Evolutionary conservation across 345 rosid genomes (phyloP), one percentile per base, ranked within the genome.

Genomic region (Gossypium mustelinum): DNA sequence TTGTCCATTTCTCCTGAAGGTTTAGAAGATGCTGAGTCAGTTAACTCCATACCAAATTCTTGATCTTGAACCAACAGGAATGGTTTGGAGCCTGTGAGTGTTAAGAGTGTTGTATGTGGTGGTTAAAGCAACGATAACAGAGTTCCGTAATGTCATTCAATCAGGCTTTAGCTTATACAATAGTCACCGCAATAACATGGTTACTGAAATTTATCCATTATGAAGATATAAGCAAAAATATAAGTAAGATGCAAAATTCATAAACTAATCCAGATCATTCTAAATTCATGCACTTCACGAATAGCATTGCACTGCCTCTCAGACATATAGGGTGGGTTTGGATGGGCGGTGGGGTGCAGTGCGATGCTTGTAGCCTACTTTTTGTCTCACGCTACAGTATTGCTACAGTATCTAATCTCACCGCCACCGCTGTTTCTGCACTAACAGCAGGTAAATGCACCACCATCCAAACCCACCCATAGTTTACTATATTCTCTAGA

Each of bases 21-120:
- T 64, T 80, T 82, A 72, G 86, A 81, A 73, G 84, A 82, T 52
- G 81, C 87, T 3, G 82, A 77, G 73, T 84, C 86, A 27, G 84
- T 80, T 41, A 82, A 66, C 74, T 83, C 86, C 2, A 66, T n/a
- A 70, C 78, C 83, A 20, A 16, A 65, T 55, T 43, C 77, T 10
- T 65, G 80, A 70, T 73, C 78, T 45, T 70, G 83, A 73, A 65
- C 70, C 55, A 64, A 68, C 29, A 44, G 62, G 72, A 43, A 61
- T 3, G 74, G 68, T 78, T 58, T 66, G 18, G 75, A 34, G 60
- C 80, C 90, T 87, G 85, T 45, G 76, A 75, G 48, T 50, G 68
- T 14, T 34, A 34, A 62, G 39, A 20, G 45, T 34, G 39, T 34
- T 25, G 41, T 16, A n/a, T 9, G 14, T 39, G 41, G 68, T 20